Conservation (phyloP, 176 grass and related monocot species). For the Carex littledalei region DNA sequence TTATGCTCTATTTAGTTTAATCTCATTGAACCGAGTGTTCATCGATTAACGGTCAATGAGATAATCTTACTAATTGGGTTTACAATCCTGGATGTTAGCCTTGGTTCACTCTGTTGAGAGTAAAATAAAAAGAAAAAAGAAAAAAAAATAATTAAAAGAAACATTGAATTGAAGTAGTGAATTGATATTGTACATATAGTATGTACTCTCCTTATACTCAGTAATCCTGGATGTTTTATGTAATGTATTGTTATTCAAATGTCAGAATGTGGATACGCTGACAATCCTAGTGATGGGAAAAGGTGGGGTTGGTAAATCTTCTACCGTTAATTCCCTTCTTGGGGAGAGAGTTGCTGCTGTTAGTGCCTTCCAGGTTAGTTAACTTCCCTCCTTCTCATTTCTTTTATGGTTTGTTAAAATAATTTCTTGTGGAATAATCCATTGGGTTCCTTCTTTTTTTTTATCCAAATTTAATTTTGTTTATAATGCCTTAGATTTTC, state of each 20-base stretch:
- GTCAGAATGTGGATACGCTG: conserved; percentile 76
- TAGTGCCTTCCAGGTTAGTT: conserved; percentile 84
- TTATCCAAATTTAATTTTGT: background rate
- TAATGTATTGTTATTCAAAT: conserved; percentile 2
- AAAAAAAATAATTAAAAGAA: background rate
- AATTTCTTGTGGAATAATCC: background rate
- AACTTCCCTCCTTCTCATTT: background rate
- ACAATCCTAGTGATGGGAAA: conserved; percentile 97
- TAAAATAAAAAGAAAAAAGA: background rate
- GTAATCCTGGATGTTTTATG: background rate
- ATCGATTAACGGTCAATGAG: background rate
- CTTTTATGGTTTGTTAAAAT: background rate
- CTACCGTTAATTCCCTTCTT: conserved; percentile 81
- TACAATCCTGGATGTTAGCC: background rate
- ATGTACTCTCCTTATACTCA: background rate
- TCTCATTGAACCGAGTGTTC: background rate
- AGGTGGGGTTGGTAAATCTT: conserved; percentile 93
- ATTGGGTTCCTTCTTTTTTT: background rate
- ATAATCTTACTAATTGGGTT: background rate
- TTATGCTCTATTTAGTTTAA: background rate
- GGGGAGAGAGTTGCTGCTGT: conserved; percentile 77
- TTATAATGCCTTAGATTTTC: background rate
- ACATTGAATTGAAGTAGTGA: background rate
- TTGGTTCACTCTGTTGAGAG: background rate
- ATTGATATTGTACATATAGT: background rate